phyloP scores from a whole-genome alignment of 495 filamentous ascomycete genomes.

The Penicillium pulvis region DNA sequence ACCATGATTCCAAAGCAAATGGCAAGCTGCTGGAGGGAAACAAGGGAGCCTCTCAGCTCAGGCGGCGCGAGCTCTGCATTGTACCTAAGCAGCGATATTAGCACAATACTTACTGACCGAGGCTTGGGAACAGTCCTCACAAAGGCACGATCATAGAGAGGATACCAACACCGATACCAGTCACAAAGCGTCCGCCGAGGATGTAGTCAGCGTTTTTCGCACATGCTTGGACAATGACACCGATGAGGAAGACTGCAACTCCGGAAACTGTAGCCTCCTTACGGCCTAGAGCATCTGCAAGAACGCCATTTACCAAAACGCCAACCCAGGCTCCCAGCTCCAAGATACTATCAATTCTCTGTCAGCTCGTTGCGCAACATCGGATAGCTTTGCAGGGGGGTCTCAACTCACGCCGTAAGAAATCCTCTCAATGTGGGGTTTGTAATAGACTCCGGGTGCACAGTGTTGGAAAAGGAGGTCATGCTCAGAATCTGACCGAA shows the following conservation, averaged over 20 bases:
- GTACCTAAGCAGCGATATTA: slow-evolving; percentile 38
- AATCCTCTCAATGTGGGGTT: background rate
- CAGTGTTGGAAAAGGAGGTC: background rate
- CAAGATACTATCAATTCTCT: slow-evolving; percentile 32
- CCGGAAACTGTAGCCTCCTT: slow-evolving; percentile 66
- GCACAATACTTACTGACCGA: background rate
- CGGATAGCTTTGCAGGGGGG: background rate
- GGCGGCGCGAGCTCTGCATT: slow-evolving; percentile 74
- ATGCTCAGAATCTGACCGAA: slow-evolving; percentile 3
- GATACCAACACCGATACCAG: slow-evolving; percentile 67
- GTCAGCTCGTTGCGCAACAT: background rate
- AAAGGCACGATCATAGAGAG: slow-evolving; percentile 55
- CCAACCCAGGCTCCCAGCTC: slow-evolving; percentile 83
- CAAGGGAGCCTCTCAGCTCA: slow-evolving; percentile 71
- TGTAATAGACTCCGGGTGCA: background rate
- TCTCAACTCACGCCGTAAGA: background rate
- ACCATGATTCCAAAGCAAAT: slow-evolving; percentile 71
- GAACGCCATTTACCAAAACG: slow-evolving; percentile 69
- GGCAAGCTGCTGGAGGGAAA: slow-evolving; percentile 74
- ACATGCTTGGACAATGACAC: slow-evolving; percentile 47
- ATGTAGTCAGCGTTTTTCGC: slow-evolving; percentile 38
- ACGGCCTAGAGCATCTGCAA: slow-evolving; percentile 80
- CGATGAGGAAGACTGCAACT: slow-evolving; percentile 66
- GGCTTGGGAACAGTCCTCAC: background rate
- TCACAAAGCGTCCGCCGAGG: slow-evolving; percentile 49